A percentile compares a stretch with the other conserved stretches of the same genome.
These are phyloP conservation scores for Fusarium sp. DNA, from an alignment of 2,329 filamentous ascomycete species.

Conservation along the genomic window DNA sequence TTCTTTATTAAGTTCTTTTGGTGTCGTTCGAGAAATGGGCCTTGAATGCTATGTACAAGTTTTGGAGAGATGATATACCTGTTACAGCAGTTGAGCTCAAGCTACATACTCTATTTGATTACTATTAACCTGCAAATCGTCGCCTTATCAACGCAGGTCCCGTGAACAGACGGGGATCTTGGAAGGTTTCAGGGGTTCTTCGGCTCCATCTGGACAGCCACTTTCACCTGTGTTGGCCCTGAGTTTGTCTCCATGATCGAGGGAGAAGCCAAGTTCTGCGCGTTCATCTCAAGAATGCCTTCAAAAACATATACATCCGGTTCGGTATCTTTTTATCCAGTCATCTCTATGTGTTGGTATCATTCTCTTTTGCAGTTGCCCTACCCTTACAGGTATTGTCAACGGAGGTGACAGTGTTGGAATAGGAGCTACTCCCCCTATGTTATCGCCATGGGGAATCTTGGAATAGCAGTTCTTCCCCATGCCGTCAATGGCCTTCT, in stretches of 20 bases:
- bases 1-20: no score
- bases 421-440: neutral
- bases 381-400: neutral
- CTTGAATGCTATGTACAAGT: no score
- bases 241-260: conserved; percentile 7
- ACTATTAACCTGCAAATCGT: no score
- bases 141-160: no score
- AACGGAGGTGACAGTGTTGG: neutral
- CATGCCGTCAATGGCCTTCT: no score
- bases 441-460: no score
- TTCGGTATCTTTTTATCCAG: conserved; percentile 7
- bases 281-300: conserved; percentile 5
- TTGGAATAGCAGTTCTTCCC: no score
- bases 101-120: no score
- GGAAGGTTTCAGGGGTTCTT: neutral
- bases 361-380: neutral
- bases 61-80: no score
- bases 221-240: neutral
- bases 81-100: no score
- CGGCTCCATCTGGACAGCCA: neutral
- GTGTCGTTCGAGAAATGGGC: no score
- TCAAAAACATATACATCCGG: neutral
- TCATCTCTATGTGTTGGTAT: neutral
- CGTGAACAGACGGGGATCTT: neutral
- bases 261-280: neutral